A percentile compares a stretch with the other conserved stretches of the same genome.
Evolutionary conservation across 768 basidiomycete genomes (phyloP).

Genomic region (Lyophyllum shimeji): DNA sequence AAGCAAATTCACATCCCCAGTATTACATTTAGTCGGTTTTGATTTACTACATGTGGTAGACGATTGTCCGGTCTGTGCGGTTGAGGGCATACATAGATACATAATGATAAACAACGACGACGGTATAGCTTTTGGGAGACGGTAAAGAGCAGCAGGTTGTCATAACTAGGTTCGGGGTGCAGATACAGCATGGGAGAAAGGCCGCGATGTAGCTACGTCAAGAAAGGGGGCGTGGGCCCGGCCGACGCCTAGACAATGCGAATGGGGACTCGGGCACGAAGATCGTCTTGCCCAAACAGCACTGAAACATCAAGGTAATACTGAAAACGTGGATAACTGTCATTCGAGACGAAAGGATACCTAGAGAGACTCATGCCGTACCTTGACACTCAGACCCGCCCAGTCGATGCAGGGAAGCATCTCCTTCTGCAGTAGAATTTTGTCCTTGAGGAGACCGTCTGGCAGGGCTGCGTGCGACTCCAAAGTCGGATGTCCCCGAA

Average conservation of each 20-base stretch:
- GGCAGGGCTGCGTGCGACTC: slow-evolving; percentile 51
- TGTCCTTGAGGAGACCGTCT: slow-evolving; percentile 67
- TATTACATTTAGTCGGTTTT: slow-evolving; percentile 37
- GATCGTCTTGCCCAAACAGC: slow-evolving; percentile 59
- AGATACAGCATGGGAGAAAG: not conserved
- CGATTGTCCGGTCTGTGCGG: not conserved
- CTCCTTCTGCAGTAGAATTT: slow-evolving; percentile 50
- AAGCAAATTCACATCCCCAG: slow-evolving; percentile 65
- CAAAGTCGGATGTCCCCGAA: slow-evolving; percentile 42
- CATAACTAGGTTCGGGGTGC: not conserved
- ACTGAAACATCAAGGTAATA: slow-evolving; percentile 77
- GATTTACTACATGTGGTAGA: not conserved
- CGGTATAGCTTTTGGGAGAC: not conserved
- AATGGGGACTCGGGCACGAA: slow-evolving; percentile 62
- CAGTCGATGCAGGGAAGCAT: slow-evolving; percentile 69
- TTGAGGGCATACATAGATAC: slow-evolving; percentile 8
- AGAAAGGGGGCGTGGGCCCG: too few species aligned
- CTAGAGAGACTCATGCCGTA: slow-evolving; percentile 27
- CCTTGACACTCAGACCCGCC: slow-evolving; percentile 68
- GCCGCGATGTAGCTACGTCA: not conserved
- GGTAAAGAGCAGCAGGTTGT: slow-evolving; percentile 59
- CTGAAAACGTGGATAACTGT: slow-evolving; percentile 32
- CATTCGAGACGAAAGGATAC: slow-evolving; percentile 7
- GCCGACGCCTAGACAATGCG: slow-evolving; percentile 41
- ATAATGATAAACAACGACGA: slow-evolving; percentile 6